Base-by-base conservation (phyloP, 108 stramenopile species). In the Parmales sp. region DNA sequence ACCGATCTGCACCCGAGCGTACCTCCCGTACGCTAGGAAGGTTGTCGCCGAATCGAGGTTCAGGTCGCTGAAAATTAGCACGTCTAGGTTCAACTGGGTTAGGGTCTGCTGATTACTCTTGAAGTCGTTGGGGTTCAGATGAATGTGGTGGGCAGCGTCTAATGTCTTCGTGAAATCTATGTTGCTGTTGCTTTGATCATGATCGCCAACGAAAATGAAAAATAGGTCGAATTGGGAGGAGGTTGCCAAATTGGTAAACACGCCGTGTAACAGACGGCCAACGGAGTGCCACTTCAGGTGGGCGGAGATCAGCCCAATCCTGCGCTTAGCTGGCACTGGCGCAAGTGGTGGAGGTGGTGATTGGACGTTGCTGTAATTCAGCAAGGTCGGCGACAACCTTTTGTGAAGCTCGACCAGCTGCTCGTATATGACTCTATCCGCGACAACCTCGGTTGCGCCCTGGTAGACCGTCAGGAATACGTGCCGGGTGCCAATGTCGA, bases 51-150 rank as follows among this genome's bases (percentile, higher is more conserved):
- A 31, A 18, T 69, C 69, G 51, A 69, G 54, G 5, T 54, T 54
- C 13, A 69, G 25, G 44, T 69, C 69, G 22, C 31, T 37, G 37
- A 64, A 69, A n/a, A 69, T 31, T 4, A 69, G 63, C 31, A 36
- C 2, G 44, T 69, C 69, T 13, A 60, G 13, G 7, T 2, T 36
- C 1, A 5, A 2, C 25, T 8, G 1, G 20, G 41, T 7, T 7
- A 44, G 41, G 22, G 31, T 28, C 54, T 60, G 13, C 54, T 60
- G 54, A 16, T 34, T 34, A 5, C 36, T 16, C 4, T 31, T 16
- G 13, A 60, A 18, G 3, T 60, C 31, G 6, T 11, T 34, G 1
- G 3, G 3, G 4, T 34, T 13, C 31, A 60, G 36, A 19, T 0
- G 3, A 23, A 60, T 34, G 1, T 34, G 4, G 54, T 60, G 31